phyloP scores from a whole-genome alignment of 768 basidiomycete species.

The Tylopilus plumbeoviolaceoides region DNA sequence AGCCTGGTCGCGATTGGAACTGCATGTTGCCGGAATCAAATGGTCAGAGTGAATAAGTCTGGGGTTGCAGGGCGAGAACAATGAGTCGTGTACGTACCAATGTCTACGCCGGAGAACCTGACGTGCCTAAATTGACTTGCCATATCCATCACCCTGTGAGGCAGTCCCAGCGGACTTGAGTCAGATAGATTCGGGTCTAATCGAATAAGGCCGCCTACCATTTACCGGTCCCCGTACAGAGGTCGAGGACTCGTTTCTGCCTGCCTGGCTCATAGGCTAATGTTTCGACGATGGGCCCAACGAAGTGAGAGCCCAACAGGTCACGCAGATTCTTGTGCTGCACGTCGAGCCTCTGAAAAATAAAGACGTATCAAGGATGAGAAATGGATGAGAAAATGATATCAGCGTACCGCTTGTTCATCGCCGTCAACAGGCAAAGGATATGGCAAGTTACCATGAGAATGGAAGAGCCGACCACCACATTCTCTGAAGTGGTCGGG shows the following conservation, averaged over 20 bases:
- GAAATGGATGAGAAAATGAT: background rate
- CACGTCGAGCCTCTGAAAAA: slow-evolving; percentile 47
- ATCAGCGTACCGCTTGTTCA: slow-evolving; percentile 58
- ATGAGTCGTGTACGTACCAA: slow-evolving; percentile 47
- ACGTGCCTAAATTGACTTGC: slow-evolving; percentile 60
- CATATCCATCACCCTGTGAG: slow-evolving; percentile 70
- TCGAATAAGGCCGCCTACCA: slow-evolving; percentile 47
- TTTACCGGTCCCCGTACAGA: slow-evolving; percentile 72
- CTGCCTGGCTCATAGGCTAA: slow-evolving; percentile 40
- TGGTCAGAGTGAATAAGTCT: slow-evolving; percentile 5
- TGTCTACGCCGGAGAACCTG: slow-evolving; percentile 68
- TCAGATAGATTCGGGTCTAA: slow-evolving; percentile 19
- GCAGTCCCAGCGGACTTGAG: slow-evolving; percentile 8
- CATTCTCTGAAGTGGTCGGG: slow-evolving; percentile 56
- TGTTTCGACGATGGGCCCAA: slow-evolving; percentile 55
- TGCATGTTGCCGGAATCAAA: slow-evolving; percentile 26
- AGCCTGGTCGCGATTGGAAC: slow-evolving; percentile 70
- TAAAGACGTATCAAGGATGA: background rate
- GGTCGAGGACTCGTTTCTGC: slow-evolving; percentile 57
- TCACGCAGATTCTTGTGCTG: slow-evolving; percentile 47
- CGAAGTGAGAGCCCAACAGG: slow-evolving; percentile 53
- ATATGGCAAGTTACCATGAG: slow-evolving; percentile 59
- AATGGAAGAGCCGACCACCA: slow-evolving; percentile 63
- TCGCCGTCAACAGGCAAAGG: slow-evolving; percentile 67
- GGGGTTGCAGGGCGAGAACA: slow-evolving; percentile 8